Evolutionary conservation across 768 basidiomycete genomes (phyloP).

Genomic region (Lactarius indigo): DNA sequence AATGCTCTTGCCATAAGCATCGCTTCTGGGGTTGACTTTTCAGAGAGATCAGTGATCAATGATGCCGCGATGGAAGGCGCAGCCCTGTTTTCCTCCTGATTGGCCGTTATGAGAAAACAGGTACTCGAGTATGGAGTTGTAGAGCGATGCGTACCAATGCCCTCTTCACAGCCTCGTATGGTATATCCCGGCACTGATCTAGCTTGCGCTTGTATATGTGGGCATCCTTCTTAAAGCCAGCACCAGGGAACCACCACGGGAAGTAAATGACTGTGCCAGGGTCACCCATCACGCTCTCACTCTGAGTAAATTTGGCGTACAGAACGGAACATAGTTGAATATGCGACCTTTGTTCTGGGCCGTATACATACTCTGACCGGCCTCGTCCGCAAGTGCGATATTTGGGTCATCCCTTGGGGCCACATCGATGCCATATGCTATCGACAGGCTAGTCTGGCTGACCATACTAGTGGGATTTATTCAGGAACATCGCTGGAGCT

Average conservation of each 20-base stretch:
- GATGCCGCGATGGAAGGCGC: conserved; percentile 11
- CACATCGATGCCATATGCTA: conserved; percentile 48
- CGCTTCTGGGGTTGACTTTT: conserved; percentile 11
- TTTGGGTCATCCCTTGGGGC: conserved; percentile 42
- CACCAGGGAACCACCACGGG: conserved; percentile 33
- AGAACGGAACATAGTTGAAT: conserved; percentile 39
- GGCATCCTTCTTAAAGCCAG: conserved; percentile 28
- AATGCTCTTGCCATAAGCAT: conserved; percentile 10
- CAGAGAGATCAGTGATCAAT: conserved; percentile 4
- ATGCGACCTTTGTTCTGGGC: conserved; percentile 42
- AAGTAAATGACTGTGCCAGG: conserved; percentile 26
- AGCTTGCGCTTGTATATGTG: conserved; percentile 21
- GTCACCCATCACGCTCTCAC: background rate
- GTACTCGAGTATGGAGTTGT: background rate
- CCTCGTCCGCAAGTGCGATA: conserved; percentile 40
- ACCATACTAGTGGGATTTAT: conserved; percentile 26
- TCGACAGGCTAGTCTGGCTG: conserved; percentile 37
- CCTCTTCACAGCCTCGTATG: conserved; percentile 27
- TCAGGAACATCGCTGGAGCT: background rate
- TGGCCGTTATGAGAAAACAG: background rate
- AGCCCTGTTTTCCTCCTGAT: conserved; percentile 9
- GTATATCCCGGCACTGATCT: conserved; percentile 24
- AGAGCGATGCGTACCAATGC: conserved; percentile 23
- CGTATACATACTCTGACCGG: conserved; percentile 32
- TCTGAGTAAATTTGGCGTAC: conserved; percentile 24